Evolutionary conservation across 768 basidiomycete genomes (phyloP).

Genomic region (Lentinula guzmanii): DNA sequence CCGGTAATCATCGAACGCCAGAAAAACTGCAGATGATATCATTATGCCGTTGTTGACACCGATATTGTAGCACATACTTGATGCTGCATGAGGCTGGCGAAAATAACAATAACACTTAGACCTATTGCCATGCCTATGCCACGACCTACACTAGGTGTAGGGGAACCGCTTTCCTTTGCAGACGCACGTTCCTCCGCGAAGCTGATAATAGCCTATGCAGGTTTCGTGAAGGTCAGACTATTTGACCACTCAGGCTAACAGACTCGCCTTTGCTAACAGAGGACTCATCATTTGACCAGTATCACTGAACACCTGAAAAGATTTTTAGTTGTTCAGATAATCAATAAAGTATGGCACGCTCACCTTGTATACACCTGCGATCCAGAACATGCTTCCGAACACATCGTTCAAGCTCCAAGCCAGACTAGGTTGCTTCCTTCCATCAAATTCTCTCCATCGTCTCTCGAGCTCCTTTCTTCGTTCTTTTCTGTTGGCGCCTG

Average conservation of each 20-base stretch:
- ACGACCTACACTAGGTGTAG: constrained; percentile 36
- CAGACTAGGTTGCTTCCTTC: constrained; percentile 43
- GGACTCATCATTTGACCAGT: constrained; percentile 58
- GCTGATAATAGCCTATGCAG: constrained; percentile 49
- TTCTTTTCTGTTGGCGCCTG: constrained; percentile 18
- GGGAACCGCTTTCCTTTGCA: constrained; percentile 27
- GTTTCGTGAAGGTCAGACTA: neutral
- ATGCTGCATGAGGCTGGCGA: constrained; percentile 53
- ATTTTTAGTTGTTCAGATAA: neutral
- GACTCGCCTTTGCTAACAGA: constrained; percentile 47
- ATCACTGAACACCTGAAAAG: constrained; percentile 50
- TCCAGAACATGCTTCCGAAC: constrained; percentile 56
- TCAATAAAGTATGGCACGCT: neutral
- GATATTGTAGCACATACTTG: constrained; percentile 31
- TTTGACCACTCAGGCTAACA: neutral
- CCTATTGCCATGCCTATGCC: constrained; percentile 59
- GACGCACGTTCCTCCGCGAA: constrained; percentile 45
- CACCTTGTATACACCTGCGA: constrained; percentile 55
- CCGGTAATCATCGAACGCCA: constrained; percentile 66
- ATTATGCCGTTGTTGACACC: neutral
- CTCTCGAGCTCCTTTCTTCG: constrained; percentile 26
- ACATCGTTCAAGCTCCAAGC: constrained; percentile 58
- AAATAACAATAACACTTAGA: constrained; percentile 42
- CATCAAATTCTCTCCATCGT: constrained; percentile 39
- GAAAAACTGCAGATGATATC: constrained; percentile 44